Base-by-base conservation (phyloP, 164 flowering plant genomes). In the Warburgia ugandensis region DNA sequence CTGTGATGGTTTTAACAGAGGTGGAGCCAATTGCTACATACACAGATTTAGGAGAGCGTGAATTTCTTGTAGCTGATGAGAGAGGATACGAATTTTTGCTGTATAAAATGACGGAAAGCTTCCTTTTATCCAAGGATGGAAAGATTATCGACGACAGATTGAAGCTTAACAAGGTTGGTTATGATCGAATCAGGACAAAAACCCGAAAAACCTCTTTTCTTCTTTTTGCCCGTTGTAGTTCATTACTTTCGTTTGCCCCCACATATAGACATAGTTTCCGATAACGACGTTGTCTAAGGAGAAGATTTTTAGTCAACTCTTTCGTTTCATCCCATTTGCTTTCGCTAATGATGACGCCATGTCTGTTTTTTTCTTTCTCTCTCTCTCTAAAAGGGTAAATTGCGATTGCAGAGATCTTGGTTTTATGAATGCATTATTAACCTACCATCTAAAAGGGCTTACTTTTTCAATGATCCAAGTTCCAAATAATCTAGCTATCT, bases 11-110 rank as follows among this genome's bases (percentile, higher is more conserved):
- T 53, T 6, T 39, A 10, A 1, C 72, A 90, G 97, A 90, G 68
- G 97, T 84, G 43, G 94, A 90, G 65, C 97, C 97, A 20, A 90
- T 90, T 63, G 78, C 91, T 3, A 90, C 95, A 0, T 86, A 75
- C 45, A 61, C 70, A 2, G 97, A 89, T 25, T 83, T 73, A 49
- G 97, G 97, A 30, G 95, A 89, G 29, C 48, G 70, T 30, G 97
- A 89, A 43, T 85, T 73, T 73, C 55, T 89, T 9, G 92, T 86
- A 1, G 92, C 97, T 1, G 97, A 89, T 60, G 87, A 78, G 43
- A 81, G 97, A 70, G 97, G 97, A 16, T 90, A 79, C 27, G 95
- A 78, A 48, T 50, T 68, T 61, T 59, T 86, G 61, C 73, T 85
- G 0, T 63, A 81, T 64, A 78, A 77, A 64, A 81, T 89, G 87